These are phyloP conservation scores for Chloris gayana DNA, from an alignment of 176 grass and related monocot genomes.

Conservation along the genomic window DNA sequence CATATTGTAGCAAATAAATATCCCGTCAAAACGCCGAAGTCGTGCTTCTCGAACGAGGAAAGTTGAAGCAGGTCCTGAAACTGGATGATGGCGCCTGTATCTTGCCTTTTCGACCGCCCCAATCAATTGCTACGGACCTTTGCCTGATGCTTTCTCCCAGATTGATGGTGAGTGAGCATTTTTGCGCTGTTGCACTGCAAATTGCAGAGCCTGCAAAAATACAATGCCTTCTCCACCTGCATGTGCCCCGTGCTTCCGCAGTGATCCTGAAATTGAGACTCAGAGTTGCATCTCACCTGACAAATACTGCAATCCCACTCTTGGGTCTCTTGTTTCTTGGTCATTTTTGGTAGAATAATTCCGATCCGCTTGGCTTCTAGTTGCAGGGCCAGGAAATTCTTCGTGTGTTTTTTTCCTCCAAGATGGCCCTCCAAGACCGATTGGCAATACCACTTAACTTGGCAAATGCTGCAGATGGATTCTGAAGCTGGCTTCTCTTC, in stretches of 20 bases:
- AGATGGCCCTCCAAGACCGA: not conserved
- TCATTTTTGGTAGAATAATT: not conserved
- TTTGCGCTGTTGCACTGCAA: conserved; percentile 27
- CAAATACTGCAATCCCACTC: conserved; percentile 20
- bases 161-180: conserved; percentile 1
- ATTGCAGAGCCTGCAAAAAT: conserved; percentile 14
- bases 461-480: conserved; percentile 22
- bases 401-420: conserved; percentile 12
- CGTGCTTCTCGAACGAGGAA: not conserved
- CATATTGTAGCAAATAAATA: not conserved
- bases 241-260: conserved; percentile 13
- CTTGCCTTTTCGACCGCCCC: not conserved
- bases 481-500: not conserved
- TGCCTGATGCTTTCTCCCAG: conserved; percentile 26
- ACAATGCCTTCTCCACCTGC: not conserved
- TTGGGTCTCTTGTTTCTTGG: not conserved
- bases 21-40: not conserved
- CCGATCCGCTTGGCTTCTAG: not conserved
- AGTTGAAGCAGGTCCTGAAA: not conserved
- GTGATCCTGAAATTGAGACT: conserved; percentile 35
- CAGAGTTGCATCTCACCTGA: conserved; percentile 24
- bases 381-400: conserved; percentile 4
- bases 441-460: not conserved
- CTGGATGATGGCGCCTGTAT: not conserved
- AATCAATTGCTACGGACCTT: conserved; percentile 8